Percentiles rank a stretch among this genome's conserved stretches.
phyloP scores from a whole-genome alignment of 2,329 filamentous ascomycete genomes.

The Geosmithia morbida region DNA sequence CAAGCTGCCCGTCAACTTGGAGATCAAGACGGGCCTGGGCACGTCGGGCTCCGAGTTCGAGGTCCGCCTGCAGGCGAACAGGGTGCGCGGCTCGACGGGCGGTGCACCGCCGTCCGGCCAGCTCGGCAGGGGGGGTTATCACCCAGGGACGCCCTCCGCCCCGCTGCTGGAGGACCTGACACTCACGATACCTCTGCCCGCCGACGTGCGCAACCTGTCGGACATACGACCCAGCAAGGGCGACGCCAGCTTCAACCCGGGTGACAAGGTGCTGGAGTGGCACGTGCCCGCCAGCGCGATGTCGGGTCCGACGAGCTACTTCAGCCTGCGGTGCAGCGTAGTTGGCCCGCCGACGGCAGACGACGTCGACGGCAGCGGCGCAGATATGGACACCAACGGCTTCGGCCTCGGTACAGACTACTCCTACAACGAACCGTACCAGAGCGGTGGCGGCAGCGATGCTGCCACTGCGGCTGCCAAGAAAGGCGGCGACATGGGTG shows the following conservation, averaged over 20 bases:
- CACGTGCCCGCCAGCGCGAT: constrained; percentile 66
- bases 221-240: constrained; percentile 71
- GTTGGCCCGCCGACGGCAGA: constrained; percentile 45
- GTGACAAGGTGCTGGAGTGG: constrained; percentile 67
- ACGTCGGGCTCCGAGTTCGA: constrained; percentile 72
- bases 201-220: constrained; percentile 65
- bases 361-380: constrained; percentile 19
- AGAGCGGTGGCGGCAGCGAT: constrained; percentile 19
- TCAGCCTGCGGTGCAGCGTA: constrained; percentile 67
- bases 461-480: constrained; percentile 8
- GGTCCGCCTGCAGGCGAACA: constrained; percentile 60
- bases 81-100: constrained; percentile 33
- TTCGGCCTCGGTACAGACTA: constrained; percentile 38
- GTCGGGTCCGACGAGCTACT: constrained; percentile 48
- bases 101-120: constrained; percentile 16
- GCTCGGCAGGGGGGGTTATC: constrained; percentile 26
- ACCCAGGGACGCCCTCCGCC: constrained; percentile 38
- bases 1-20: constrained; percentile 68
- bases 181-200: constrained; percentile 66
- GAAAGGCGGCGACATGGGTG: constrained; percentile 13
- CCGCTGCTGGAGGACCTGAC: constrained; percentile 62
- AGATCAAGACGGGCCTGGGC: constrained; percentile 71
- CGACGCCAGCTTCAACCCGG: constrained; percentile 68
- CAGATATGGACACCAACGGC: constrained; percentile 30
- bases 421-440: constrained; percentile 41